Evolutionary conservation across 306 rosid species (phyloP), one percentile per base, ranked within the genome.

Genomic region (Pterocarpus macrocarpus): DNA sequence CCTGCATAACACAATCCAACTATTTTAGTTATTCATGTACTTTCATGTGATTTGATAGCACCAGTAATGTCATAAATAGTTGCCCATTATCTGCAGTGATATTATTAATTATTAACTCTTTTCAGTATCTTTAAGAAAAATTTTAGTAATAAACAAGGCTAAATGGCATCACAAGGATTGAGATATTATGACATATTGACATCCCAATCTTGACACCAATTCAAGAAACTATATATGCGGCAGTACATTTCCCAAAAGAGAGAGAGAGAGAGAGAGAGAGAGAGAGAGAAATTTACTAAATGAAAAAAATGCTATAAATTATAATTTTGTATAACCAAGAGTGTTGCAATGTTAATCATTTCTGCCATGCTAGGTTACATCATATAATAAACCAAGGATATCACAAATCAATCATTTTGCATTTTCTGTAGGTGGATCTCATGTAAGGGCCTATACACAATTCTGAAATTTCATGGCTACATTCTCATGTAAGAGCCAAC

Each of bases 271-370:
- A 38, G 71, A 22, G 30, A 77, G 15, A 15, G 62, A 22, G 65
- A 53, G 33, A 71, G 1, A 7, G 49, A 56, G 50, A 11, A 38
- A 78, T 7, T 39, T 11, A 59, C 5, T 73, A 55, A 50, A 22
- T 33, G 44, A 77, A 49, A 16, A 32, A 80, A 56, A 65, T 41
- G 14, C 41, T 32, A 58, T 45, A 43, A 49, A 12, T 30, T 45
- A 59, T 50, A 66, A 49, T 56, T 69, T 79, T 57, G 22, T 38
- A 75, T 67, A 79, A 79, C 71, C 75, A 57, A 63, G 45, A 62
- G 64, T 71, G 33, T 53, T 15, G 63, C 47, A 41, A 15, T 12
- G 44, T 71, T 71, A 57, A 45, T 35, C 70, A 36, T 41, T 69
- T 78, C 41, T 1, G 13, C 55, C 0, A n/a, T 32, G 64, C 73